A percentile compares a stretch with the other conserved stretches of the same genome.
Conservation (phyloP, 1,284 basidiomycete species). For the Anthracocystis setariae region DNA sequence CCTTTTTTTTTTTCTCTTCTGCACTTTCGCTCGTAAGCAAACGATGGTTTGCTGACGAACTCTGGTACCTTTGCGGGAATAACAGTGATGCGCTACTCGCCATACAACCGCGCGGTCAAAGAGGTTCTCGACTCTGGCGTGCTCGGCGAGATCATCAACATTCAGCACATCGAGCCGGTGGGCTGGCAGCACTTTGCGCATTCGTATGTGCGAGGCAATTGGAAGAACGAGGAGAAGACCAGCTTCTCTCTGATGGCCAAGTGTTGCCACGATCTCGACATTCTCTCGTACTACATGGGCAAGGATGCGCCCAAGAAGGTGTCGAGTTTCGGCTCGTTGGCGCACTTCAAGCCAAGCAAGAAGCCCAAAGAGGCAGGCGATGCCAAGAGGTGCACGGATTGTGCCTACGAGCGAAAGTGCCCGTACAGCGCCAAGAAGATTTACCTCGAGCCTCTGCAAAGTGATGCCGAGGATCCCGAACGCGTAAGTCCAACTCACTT, state of each 20-base stretch:
- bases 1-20: not conserved
- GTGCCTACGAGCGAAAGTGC: slow-evolving; percentile 33
- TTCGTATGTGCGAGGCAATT: slow-evolving; percentile 41
- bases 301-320: slow-evolving; percentile 24
- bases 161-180: slow-evolving; percentile 42
- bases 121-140: slow-evolving; percentile 36
- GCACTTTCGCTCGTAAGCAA: not conserved
- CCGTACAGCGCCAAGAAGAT: slow-evolving; percentile 42
- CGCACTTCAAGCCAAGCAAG: slow-evolving; percentile 38
- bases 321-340: slow-evolving; percentile 31
- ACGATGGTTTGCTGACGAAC: not conserved
- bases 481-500: slow-evolving; percentile 13
- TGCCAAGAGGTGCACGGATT: slow-evolving; percentile 35
- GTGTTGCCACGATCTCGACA: slow-evolving; percentile 41
- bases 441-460: slow-evolving; percentile 33
- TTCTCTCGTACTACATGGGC: slow-evolving; percentile 42
- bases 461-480: slow-evolving; percentile 24
- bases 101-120: slow-evolving; percentile 38
- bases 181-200: slow-evolving; percentile 47
- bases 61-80: not conserved
- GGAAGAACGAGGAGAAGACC: slow-evolving; percentile 36
- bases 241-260: slow-evolving; percentile 44
- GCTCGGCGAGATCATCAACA: slow-evolving; percentile 41
- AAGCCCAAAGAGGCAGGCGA: slow-evolving; percentile 36
- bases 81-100: slow-evolving; percentile 33